phyloP scores from a whole-genome alignment of 2,329 filamentous ascomycete species.

The Purpureocillium lavendulum region DNA sequence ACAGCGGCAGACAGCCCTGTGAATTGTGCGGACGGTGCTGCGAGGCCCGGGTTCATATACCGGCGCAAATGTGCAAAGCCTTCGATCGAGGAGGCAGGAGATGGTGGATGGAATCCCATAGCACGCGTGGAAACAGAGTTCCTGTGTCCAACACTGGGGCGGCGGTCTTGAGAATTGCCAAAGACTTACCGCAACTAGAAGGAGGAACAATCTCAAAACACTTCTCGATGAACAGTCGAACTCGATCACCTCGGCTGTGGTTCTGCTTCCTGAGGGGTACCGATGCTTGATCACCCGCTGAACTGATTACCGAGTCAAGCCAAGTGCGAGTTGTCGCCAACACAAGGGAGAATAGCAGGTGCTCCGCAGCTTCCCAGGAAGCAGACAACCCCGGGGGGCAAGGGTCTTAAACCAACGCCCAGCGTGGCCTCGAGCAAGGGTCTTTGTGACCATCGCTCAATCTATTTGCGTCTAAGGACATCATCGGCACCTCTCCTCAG shows the following conservation, averaged over 20 bases:
- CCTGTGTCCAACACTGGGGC: conserved; percentile 1
- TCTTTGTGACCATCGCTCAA: conserved; percentile 3
- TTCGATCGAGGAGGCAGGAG: conserved; percentile 32
- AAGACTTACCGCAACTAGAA: not conserved
- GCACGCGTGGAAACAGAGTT: conserved; percentile 4
- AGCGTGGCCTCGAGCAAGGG: not conserved
- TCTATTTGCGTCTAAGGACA: conserved; percentile 7
- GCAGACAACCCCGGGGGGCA: not conserved
- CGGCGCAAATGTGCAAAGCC: conserved; percentile 7
- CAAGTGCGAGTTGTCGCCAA: no score
- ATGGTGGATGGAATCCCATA: conserved; percentile 33
- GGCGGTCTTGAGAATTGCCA: not conserved
- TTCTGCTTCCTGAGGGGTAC: no score
- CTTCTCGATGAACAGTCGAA: no score
- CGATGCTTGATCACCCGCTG: no score
- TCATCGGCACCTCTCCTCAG: not conserved
- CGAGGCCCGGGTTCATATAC: not conserved
- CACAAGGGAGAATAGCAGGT: not conserved
- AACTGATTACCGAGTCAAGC: no score
- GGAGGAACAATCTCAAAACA: not conserved
- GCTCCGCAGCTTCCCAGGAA: not conserved
- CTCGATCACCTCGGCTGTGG: no score
- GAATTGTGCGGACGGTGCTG: not conserved
- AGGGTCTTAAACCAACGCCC: conserved; percentile 4
- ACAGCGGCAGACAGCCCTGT: not conserved